Conservation (phyloP, 1,284 basidiomycete species). For the Ustilago vetiveriae region DNA sequence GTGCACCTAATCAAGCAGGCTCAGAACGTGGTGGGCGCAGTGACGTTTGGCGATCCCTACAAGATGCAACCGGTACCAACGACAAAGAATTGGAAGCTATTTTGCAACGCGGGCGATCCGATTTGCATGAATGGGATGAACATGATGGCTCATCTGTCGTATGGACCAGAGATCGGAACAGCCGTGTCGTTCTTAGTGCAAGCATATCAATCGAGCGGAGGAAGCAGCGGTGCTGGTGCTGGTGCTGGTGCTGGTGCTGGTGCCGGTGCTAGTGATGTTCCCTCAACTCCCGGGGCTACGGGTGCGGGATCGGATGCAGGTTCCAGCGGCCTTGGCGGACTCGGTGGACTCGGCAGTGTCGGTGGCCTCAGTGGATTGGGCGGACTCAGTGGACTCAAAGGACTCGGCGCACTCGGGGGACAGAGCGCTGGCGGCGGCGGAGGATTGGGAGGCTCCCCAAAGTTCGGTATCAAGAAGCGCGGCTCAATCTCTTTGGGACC, state of each 20-base stretch:
- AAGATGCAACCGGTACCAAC: constrained; percentile 12
- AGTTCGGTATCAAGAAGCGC: constrained; percentile 6
- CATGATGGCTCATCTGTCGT: constrained; percentile 32
- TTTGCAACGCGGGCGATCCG: constrained; percentile 28
- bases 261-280: not conserved
- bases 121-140: constrained; percentile 31
- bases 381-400: constrained; percentile 2
- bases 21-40: constrained; percentile 24
- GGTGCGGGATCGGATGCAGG: not conserved
- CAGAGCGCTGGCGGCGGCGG: constrained; percentile 1
- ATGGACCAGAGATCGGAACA: not conserved
- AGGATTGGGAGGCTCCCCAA: constrained; percentile 1
- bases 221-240: constrained; percentile 3
- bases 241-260: not conserved
- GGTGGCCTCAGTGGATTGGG: constrained; percentile 4
- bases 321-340: constrained; percentile 1
- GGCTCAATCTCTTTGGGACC: not conserved
- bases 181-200: constrained; percentile 26
- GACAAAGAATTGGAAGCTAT: constrained; percentile 22
- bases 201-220: constrained; percentile 10
- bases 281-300: not conserved
- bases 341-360: constrained; percentile 3
- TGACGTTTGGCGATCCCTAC: constrained; percentile 41
- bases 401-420: not conserved
- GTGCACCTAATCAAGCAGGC: constrained; percentile 16